Conservation (phyloP, 352 stramenopile species). For the Phytophthora lateralis region DNA sequence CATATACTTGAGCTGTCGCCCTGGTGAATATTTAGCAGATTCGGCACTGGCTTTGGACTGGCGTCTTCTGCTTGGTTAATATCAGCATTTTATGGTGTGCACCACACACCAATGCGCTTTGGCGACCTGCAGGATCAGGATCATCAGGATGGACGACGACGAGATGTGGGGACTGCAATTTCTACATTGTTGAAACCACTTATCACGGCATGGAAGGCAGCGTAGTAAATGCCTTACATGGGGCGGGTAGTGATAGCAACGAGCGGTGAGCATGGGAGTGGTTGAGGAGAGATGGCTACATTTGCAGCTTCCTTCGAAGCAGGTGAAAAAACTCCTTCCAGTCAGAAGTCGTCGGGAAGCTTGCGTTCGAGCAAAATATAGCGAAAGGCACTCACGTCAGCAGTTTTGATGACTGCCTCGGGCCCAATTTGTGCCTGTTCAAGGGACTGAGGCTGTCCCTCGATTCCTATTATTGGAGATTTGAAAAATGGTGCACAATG, state of each 20-base stretch:
- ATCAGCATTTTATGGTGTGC: slow-evolving; percentile 6
- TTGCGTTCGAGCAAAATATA: background rate
- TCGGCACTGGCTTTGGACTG: slow-evolving; percentile 17
- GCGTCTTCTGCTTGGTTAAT: slow-evolving; percentile 8
- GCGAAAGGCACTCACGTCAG: slow-evolving; percentile 9
- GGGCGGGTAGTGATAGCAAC: too few species aligned
- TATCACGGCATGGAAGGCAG: too few species aligned
- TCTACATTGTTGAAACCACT: too few species aligned
- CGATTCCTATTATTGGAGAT: slow-evolving; percentile 21
- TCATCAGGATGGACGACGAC: too few species aligned
- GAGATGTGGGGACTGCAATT: too few species aligned
- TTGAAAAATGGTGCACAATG: slow-evolving; percentile 5
- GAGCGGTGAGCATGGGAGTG: too few species aligned
- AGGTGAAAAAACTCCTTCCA: background rate
- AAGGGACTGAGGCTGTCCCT: background rate
- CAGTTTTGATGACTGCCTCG: background rate
- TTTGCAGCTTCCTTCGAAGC: background rate
- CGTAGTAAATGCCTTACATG: too few species aligned
- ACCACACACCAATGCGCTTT: slow-evolving; percentile 1
- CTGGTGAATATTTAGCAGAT: slow-evolving; percentile 28
- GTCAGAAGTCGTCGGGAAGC: background rate
- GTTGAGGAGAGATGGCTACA: slow-evolving; percentile 1
- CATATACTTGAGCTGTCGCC: too few species aligned
- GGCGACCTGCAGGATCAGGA: too few species aligned
- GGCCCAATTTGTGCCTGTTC: background rate